A percentile compares a stretch with the other conserved stretches of the same genome.
Evolutionary conservation across 768 basidiomycete genomes (phyloP).

Genomic region (Pleurotus eryngii): DNA sequence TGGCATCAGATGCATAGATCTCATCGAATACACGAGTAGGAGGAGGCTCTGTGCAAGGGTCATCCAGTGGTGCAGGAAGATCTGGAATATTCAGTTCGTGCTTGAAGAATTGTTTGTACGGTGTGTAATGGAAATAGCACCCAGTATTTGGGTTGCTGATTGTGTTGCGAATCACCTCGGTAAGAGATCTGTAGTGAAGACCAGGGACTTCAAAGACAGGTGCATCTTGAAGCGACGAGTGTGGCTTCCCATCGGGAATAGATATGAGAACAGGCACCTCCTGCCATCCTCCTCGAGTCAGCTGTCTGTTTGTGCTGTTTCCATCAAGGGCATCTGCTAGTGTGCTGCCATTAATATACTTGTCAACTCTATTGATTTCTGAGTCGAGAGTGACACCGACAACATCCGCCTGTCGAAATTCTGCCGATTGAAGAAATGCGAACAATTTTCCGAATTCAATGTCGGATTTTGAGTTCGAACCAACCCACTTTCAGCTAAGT

Average conservation of each 20-base stretch:
- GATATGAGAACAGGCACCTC: constrained; percentile 18
- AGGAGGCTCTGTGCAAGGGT: too few species aligned
- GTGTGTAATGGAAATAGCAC: constrained; percentile 15
- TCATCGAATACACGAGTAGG: constrained; percentile 13
- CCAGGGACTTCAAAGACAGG: constrained; percentile 13
- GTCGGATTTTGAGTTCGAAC: too few species aligned
- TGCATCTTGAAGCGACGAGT: constrained; percentile 14
- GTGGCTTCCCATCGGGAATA: constrained; percentile 19
- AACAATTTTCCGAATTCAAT: background rate
- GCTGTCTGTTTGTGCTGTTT: background rate
- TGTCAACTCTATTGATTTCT: background rate
- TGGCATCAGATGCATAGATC: constrained; percentile 14
- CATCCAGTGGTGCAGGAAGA: too few species aligned
- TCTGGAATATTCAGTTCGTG: background rate
- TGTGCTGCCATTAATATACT: background rate
- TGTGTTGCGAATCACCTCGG: constrained; percentile 15
- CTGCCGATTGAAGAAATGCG: background rate
- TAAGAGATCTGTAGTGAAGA: constrained; percentile 17
- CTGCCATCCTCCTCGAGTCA: constrained; percentile 12
- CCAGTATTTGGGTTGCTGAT: background rate
- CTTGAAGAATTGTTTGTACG: constrained; percentile 16
- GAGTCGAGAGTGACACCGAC: background rate
- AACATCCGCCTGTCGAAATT: background rate
- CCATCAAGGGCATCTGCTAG: background rate
- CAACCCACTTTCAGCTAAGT: too few species aligned